Evolutionary conservation across 129 eudicot genomes (phyloP).

Genomic region (Helichrysum umbraculigerum): DNA sequence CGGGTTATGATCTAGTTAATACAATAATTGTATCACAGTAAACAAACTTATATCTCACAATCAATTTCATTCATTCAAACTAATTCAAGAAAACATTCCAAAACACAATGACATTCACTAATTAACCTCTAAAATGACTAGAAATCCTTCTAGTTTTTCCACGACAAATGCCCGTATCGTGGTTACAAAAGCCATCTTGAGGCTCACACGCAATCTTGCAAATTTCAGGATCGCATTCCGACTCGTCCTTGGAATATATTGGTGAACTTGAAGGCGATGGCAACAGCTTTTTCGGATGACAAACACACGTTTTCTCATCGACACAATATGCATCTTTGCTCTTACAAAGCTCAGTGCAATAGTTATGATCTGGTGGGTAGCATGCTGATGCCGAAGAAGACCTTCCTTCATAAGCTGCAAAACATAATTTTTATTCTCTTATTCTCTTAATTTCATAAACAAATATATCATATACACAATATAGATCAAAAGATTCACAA

Average conservation of each 20-base stretch:
- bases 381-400: neutral
- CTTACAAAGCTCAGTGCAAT: neutral
- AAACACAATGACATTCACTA: neutral
- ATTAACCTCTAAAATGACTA: neutral
- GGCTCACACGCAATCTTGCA: slow-evolving; percentile 1
- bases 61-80: neutral
- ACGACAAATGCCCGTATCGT: neutral
- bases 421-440: neutral
- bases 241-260: neutral
- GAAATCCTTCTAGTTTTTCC: neutral
- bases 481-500: neutral
- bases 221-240: neutral
- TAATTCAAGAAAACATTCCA: neutral
- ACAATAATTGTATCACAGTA: too few relatives aligned
- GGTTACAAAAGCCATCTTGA: neutral
- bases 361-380: neutral
- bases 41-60: neutral
- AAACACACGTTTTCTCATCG: neutral
- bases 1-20: too few relatives aligned
- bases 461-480: neutral
- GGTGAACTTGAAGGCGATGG: neutral
- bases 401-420: neutral
- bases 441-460: neutral
- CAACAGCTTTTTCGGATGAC: neutral
- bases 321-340: neutral